Conservation (phyloP, 345 rosid species). For the Ceriops decandra region DNA sequence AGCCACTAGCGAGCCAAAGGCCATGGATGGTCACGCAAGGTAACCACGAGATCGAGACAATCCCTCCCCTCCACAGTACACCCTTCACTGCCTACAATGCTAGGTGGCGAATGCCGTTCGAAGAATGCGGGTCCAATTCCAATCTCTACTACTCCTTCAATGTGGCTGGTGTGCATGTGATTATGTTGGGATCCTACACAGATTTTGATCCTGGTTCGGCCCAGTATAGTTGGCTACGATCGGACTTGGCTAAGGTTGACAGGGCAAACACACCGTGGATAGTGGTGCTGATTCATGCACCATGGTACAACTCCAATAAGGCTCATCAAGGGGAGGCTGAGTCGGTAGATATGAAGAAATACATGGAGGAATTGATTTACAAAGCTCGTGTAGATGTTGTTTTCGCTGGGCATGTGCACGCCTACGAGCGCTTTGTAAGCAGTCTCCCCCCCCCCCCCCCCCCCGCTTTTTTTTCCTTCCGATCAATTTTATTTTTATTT, state of each 20-base stretch:
- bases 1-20: slow-evolving; percentile 71
- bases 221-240: slow-evolving; percentile 66
- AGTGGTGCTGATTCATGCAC: slow-evolving; percentile 63
- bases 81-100: slow-evolving; percentile 69
- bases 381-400: slow-evolving; percentile 65
- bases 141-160: slow-evolving; percentile 80
- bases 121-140: slow-evolving; percentile 58
- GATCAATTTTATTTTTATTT: not conserved
- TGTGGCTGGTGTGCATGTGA: slow-evolving; percentile 52
- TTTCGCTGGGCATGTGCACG: slow-evolving; percentile 88
- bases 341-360: slow-evolving; percentile 48
- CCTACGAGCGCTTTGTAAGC: slow-evolving; percentile 87
- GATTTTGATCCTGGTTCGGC: slow-evolving; percentile 51
- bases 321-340: slow-evolving; percentile 79
- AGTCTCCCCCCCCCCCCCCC: not conserved
- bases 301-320: slow-evolving; percentile 72
- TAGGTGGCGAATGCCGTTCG: slow-evolving; percentile 75
- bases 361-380: slow-evolving; percentile 65
- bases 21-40: slow-evolving; percentile 97
- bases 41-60: slow-evolving; percentile 67
- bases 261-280: slow-evolving; percentile 67
- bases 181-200: slow-evolving; percentile 82
- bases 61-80: slow-evolving; percentile 37
- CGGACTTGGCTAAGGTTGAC: slow-evolving; percentile 50
- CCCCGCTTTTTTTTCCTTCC: not conserved